These are phyloP conservation scores for Phytophthora citrophthora DNA, from an alignment of 352 stramenopile genomes.

Conservation along the genomic window DNA sequence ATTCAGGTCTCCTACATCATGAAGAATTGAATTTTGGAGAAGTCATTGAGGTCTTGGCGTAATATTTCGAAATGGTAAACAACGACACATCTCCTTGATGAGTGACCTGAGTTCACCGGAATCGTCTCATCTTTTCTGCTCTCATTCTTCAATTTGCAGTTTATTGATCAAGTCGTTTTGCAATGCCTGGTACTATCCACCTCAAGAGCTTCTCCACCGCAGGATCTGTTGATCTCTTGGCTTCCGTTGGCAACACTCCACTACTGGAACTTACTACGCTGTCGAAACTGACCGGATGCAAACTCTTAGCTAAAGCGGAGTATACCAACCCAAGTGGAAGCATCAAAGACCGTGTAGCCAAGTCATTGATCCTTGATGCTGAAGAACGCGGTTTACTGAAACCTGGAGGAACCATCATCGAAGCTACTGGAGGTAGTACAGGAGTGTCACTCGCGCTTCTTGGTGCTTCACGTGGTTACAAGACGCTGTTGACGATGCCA, in stretches of 20 bases:
- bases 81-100: conserved; percentile 19
- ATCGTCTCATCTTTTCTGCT: not conserved
- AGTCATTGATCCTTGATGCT: conserved; percentile 93
- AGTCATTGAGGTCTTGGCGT: conserved; percentile 1
- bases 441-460: conserved; percentile 92
- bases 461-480: conserved; percentile 85
- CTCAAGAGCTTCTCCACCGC: conserved; percentile 2
- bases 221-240: conserved; percentile 63
- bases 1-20: not conserved
- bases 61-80: conserved; percentile 8
- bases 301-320: conserved; percentile 83
- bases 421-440: conserved; percentile 93
- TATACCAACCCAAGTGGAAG: conserved; percentile 93
- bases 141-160: conserved; percentile 12
- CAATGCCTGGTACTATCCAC: not conserved
- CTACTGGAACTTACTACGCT: conserved; percentile 74
- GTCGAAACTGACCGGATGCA: conserved; percentile 73
- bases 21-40: not conserved
- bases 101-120: conserved; percentile 7
- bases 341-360: conserved; percentile 95
- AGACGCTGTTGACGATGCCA: conserved; percentile 80
- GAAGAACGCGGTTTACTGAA: conserved; percentile 87
- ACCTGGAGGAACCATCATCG: conserved; percentile 66
- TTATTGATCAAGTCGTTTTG: not conserved
- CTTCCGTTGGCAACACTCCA: conserved; percentile 77